Evolutionary conservation across 1,139 yeast genomes (phyloP), one percentile per base, ranked within the genome.

Genomic region (Blastobotrys apis): DNA sequence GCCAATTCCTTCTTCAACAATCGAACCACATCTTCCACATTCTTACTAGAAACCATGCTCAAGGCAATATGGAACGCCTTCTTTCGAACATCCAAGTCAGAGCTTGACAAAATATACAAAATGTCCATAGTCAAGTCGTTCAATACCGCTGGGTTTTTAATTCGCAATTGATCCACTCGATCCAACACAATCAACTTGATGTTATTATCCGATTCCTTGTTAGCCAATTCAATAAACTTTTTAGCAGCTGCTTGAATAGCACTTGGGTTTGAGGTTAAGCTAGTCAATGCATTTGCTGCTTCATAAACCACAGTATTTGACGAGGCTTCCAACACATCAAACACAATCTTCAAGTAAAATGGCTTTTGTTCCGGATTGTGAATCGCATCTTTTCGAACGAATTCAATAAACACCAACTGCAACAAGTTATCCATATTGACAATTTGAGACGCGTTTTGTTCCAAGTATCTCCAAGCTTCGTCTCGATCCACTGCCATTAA

Each of bases 11-110:
- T 92, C 71, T 87, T 92, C 67, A 94, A 78, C 53, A 90, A 75
- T 62, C 87, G 85, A 52, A 92, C 85, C 32, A 92, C 95, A 60
- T 88, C 97, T 59, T 90, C 97, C 38, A 90, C 96, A 58, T 90
- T 92, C 71, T 95, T 84, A 55, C 84, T 78, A 39, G 94, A 74
- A 41, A 90, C 81, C 65, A 94, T 76, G 54, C 80, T 77, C 59
- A 92, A 73, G 16, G 95, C 78, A 42, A 92, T 85, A 49, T 82
- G 83, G 52, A 94, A 74, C 5, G 95, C 95, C 67, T 85, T 86
- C 56, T 78, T 78, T 60, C 96, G 87, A 45, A 92, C 97, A 55
- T 85, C 97, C 52, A 90, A 67, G 60, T 94, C 97, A 54, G 90
- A 95, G 15, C 94, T 76, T 17, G 87, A 75, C 54, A 94, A 75